Base-by-base conservation (phyloP, 164 flowering plant species). In the Macadamia integrifolia region DNA sequence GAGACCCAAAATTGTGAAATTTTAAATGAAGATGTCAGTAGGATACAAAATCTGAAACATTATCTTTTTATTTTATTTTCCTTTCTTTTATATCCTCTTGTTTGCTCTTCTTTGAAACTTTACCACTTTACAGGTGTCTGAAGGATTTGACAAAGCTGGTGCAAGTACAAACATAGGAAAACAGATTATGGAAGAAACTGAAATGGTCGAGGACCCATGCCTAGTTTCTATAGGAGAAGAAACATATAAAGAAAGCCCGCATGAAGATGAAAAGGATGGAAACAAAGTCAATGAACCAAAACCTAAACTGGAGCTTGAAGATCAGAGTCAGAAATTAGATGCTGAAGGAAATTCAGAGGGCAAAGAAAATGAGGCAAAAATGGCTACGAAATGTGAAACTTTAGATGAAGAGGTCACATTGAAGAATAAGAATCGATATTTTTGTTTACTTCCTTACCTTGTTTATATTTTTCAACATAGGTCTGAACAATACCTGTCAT, bases 341-440 rank as follows among this genome's bases (percentile, higher is more conserved):
- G 55, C 13, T 48, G 58, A 46, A 53, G 50, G 7, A 46, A 11
- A 3, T 46, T 1, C 1, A 8, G 7, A 11, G 7, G 50, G 7
- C 12, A 46, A 44, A 28, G 59, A 42, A 58, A 66, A 23, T 49
- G 58, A 28, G n/a, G 65, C 48, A 40, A 57, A 40, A 12, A 48
- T 18, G 66, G 61, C 15, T n/a, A 44, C 63, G 53, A 61, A 58
- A 62, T 28, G 53, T 52, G 44, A 7, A 18, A 29, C 30, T 58
- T 3, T 10, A 18, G 17, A 18, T 17, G 62, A 69, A 68, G 67
- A 76, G 71, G 79, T 76, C 31, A 73, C 40, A 64, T 29, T 40
- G 9, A 11, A 46, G 50, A 9, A 46, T 46, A 3, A 46, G 50
- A 46, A 46, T 11, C 50, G 50, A 46, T 5, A 8, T 46, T 11